Conservation (phyloP, 108 stramenopile genomes). For the Hondaea fermentalgiana region DNA sequence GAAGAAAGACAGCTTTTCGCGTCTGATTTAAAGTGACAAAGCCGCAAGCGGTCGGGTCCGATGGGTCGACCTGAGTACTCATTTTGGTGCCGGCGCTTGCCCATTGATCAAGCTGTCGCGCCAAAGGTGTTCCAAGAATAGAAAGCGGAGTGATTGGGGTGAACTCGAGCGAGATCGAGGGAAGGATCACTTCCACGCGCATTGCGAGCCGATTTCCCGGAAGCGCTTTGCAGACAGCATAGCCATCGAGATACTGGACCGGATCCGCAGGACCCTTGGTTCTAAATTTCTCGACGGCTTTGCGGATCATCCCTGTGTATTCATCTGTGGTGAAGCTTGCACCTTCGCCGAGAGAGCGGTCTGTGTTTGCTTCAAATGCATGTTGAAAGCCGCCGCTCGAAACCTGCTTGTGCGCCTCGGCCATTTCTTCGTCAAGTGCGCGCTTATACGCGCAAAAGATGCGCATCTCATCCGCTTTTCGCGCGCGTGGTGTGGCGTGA, state of each 20-base stretch:
- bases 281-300: not conserved
- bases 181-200: not conserved
- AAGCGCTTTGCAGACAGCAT: not conserved
- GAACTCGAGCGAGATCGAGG: not conserved
- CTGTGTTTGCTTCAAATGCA: not conserved
- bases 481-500: not conserved
- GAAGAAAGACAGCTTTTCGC: slow-evolving; percentile 7
- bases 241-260: not conserved
- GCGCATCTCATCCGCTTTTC: not conserved
- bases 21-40: not conserved
- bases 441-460: not conserved
- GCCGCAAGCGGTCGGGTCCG: slow-evolving; percentile 6
- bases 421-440: not conserved
- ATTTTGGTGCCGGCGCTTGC: not conserved
- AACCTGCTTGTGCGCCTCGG: not conserved
- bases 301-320: not conserved
- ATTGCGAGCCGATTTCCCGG: not conserved
- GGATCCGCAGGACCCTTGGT: not conserved
- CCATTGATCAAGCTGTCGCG: not conserved
- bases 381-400: not conserved
- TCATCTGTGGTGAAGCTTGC: not conserved
- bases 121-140: not conserved
- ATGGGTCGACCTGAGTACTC: not conserved
- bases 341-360: not conserved
- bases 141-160: not conserved